Evolutionary conservation across 805 yeast species (phyloP), one percentile per base, ranked within the genome.

Genomic region (Candida caryicola): DNA sequence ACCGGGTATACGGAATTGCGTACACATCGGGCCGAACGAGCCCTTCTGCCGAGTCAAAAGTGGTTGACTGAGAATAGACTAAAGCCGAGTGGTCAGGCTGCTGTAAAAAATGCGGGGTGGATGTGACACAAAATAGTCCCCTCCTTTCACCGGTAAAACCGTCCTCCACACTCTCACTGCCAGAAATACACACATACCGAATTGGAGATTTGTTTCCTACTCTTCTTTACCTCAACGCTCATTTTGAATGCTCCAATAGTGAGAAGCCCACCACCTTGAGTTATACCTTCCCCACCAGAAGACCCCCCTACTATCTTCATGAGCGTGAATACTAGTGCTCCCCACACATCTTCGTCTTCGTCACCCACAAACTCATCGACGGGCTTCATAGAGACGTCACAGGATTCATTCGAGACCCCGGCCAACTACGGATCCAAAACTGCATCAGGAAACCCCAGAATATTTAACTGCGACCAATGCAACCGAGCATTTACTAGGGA

Each of bases 401-500:
- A 29, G 10, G 33, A 29, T 12, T 14, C 23, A 12, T 15, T 13
- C 8, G 17, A 21, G 12, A 37, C 34, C 17, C 17, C 36, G n/a
- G 41, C 52, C 30, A 54, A 56, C 36, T 66, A 59, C 41, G 74
- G 74, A 18, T 58, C 69, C 28, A 67, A 67, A 43, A 69, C 74
- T 2, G 58, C 71, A 10, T 54, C 64, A n/a, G 74, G 74, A 2
- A 69, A 69, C 43, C 63, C 73, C 23, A 55, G 74, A 33, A 58
- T 69, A 16, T 66, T 51, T 47, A 64, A 64, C 38, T 69, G 74
- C 47, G 52, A 54, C 21, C 62, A 64, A 33, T 69, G 74, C 45
- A 55, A 64, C 33, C 56, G 73, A 17, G 74, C 74, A 3, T 69
- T 69, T 49, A 69, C 73, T n/a, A 51, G 74, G 40, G 73, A 69